Evolutionary conservation across 108 stramenopile species (phyloP).

Genomic region (Fragilaria radians): DNA sequence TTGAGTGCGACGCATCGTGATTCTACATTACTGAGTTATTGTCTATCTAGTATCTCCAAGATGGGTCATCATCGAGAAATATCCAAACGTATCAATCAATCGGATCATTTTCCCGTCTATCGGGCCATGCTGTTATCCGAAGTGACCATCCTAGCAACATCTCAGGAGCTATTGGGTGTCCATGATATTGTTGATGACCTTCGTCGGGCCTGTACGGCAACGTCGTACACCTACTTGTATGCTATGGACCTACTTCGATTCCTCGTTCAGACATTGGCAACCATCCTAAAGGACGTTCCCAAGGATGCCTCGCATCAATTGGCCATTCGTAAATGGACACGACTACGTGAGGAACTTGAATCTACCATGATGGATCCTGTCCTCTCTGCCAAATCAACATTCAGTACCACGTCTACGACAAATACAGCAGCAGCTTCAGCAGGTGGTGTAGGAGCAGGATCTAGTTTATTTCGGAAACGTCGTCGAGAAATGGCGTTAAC

Average conservation of each 20-base stretch:
- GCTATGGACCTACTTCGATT: constrained; percentile 42
- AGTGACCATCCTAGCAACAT: constrained; percentile 45
- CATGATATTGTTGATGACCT: constrained; percentile 59
- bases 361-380: constrained; percentile 57
- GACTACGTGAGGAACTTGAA: constrained; percentile 65
- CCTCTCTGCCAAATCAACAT: constrained; percentile 23
- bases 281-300: not conserved
- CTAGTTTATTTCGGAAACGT: constrained; percentile 65
- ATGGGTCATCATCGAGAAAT: constrained; percentile 82
- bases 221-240: constrained; percentile 77
- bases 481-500: constrained; percentile 70
- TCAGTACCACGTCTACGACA: too few relatives aligned
- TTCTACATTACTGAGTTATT: constrained; percentile 71
- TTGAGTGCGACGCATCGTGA: constrained; percentile 71
- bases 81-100: constrained; percentile 75
- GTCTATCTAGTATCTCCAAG: constrained; percentile 67
- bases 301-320: not conserved
- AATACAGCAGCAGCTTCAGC: constrained; percentile 27
- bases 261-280: not conserved
- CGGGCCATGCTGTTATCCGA: constrained; percentile 74
- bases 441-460: too few relatives aligned
- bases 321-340: constrained; percentile 66
- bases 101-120: constrained; percentile 81
- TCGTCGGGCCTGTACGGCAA: constrained; percentile 66
- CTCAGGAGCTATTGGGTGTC: constrained; percentile 42